Evolutionary conservation across 352 stramenopile species (phyloP).

Genomic region (Phytophthora cajani): DNA sequence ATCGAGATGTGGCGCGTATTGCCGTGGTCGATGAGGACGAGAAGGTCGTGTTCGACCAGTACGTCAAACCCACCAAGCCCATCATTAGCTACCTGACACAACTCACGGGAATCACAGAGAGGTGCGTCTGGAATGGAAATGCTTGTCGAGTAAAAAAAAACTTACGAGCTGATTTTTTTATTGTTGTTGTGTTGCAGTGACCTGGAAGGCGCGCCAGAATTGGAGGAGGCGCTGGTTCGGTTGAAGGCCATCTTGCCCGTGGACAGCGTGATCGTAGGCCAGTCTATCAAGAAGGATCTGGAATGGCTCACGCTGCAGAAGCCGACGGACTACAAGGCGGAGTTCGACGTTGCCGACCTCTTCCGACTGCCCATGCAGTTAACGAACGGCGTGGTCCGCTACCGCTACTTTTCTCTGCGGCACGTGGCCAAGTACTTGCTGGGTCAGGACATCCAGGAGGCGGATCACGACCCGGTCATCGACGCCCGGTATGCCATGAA

Average conservation of each 20-base stretch:
- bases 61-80: conserved; percentile 86
- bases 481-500: conserved; percentile 91
- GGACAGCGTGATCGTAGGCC: conserved; percentile 90
- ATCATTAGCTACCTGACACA: conserved; percentile 93
- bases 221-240: conserved; percentile 77
- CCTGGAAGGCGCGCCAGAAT: conserved; percentile 63
- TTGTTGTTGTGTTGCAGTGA: conserved; percentile 44
- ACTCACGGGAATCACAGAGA: conserved; percentile 88
- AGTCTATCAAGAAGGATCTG: conserved; percentile 94
- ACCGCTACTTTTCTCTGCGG: conserved; percentile 86
- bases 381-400: conserved; percentile 76
- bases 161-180: not conserved
- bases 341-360: conserved; percentile 86
- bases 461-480: conserved; percentile 86
- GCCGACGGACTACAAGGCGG: conserved; percentile 84
- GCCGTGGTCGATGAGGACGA: conserved; percentile 90
- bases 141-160: not conserved
- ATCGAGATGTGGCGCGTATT: conserved; percentile 91
- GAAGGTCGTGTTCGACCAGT: conserved; percentile 84
- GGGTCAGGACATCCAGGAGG: conserved; percentile 83
- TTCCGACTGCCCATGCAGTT: conserved; percentile 85
- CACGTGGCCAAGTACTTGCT: conserved; percentile 87
- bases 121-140: conserved; percentile 36
- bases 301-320: conserved; percentile 90
- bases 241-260: conserved; percentile 81